A percentile compares a stretch with the other conserved stretches of the same genome.
These are phyloP conservation scores for carrot (Daucus carota) DNA, from an alignment of 129 eudicot genomes.

Conservation along the genomic window DNA sequence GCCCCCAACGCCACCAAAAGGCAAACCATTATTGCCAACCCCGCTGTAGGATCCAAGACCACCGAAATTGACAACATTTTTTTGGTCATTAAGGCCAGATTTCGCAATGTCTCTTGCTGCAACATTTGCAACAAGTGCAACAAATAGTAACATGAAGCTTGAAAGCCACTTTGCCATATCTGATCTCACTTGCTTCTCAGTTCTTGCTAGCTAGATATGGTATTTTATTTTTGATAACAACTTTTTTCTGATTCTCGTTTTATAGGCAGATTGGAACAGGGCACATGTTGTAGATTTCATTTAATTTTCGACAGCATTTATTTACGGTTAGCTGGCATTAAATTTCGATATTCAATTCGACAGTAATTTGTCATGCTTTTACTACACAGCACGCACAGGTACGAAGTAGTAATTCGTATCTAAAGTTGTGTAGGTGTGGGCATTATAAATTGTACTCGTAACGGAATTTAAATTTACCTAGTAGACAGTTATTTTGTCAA, in stretches of 20 bases:
- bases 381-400: too few relatives aligned
- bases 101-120: not conserved
- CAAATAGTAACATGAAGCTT: conserved; percentile 4
- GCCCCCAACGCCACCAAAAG: conserved; percentile 6
- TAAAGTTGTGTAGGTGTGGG: too few relatives aligned
- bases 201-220: not conserved
- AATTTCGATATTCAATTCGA: not conserved
- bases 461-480: too few relatives aligned
- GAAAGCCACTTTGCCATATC: not conserved
- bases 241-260: not conserved
- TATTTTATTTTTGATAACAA: not conserved
- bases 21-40: conserved; percentile 1
- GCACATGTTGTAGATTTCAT: not conserved
- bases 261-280: not conserved
- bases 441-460: too few relatives aligned
- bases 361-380: too few relatives aligned
- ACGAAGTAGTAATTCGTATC: too few relatives aligned
- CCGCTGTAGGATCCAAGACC: not conserved
- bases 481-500: too few relatives aligned
- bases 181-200: not conserved
- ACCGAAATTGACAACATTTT: conserved; percentile 1
- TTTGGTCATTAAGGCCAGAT: conserved; percentile 1
- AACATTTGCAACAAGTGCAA: not conserved
- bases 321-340: not conserved
- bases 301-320: not conserved